phyloP scores from a whole-genome alignment of 306 rosid species.

The Trichosanthes truncata region DNA sequence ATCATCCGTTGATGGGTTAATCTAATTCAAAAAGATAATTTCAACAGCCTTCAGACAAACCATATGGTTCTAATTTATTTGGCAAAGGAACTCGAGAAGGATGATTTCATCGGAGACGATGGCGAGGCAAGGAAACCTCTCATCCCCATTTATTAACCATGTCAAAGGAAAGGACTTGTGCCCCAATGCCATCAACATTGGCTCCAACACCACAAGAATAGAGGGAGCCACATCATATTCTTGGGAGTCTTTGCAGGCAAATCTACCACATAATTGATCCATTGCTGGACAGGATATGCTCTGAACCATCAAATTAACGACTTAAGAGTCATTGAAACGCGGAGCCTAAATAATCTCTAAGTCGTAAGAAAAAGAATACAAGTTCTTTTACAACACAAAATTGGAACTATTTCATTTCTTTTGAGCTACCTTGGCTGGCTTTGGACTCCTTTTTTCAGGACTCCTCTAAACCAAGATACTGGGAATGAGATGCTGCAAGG shows the following conservation, averaged over 20 bases:
- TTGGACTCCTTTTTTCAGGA: conserved; percentile 27
- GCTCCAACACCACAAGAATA: neutral
- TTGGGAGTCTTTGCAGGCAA: neutral
- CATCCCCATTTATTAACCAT: conserved; percentile 3
- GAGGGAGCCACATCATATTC: neutral
- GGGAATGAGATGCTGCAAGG: conserved; percentile 92
- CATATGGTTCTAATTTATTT: conserved; percentile 10
- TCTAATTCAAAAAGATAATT: neutral
- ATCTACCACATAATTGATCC: conserved; percentile 6
- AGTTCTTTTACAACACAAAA: conserved; percentile 20
- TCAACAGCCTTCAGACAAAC: neutral
- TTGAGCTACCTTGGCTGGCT: conserved; percentile 14
- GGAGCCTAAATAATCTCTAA: conserved; percentile 9
- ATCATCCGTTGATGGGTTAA: neutral
- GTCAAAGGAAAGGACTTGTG: neutral
- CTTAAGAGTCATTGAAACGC: neutral
- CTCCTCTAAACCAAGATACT: conserved; percentile 49
- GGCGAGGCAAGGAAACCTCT: neutral
- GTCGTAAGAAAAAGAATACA: conserved; percentile 8
- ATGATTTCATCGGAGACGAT: neutral
- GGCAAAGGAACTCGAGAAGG: neutral
- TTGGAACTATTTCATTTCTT: conserved; percentile 22
- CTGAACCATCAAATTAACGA: conserved; percentile 18
- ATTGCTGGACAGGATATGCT: conserved; percentile 14
- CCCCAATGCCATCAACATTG: neutral